Conservation (phyloP, 169 alveolate species). For the Plasmodium coatneyi region DNA sequence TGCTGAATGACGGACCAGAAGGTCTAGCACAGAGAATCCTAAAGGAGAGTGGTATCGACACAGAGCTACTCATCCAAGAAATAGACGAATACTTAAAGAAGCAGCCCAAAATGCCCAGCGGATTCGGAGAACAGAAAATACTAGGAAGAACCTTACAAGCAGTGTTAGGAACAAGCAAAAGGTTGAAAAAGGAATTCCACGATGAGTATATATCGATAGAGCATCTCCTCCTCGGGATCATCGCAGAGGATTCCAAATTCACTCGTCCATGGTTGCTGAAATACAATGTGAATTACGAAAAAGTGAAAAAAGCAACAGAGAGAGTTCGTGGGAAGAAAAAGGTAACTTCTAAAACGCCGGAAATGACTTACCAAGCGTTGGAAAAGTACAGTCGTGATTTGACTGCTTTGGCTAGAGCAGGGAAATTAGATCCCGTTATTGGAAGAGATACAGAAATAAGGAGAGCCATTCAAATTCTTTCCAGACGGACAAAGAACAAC, state of each 20-base stretch:
- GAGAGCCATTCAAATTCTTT: conserved; percentile 87
- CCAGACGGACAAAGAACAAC: conserved; percentile 90
- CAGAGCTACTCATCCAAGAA: conserved; percentile 82
- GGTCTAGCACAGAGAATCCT: conserved; percentile 83
- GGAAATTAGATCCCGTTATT: conserved; percentile 91
- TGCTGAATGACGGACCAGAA: conserved; percentile 85
- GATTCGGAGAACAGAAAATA: conserved; percentile 90
- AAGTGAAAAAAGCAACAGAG: conserved; percentile 87
- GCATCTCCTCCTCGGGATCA: conserved; percentile 87
- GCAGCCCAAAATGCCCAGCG: conserved; percentile 88
- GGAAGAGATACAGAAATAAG: conserved; percentile 91
- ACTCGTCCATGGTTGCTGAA: conserved; percentile 86
- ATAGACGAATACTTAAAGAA: conserved; percentile 84
- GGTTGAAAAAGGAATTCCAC: conserved; percentile 86
- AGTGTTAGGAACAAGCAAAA: conserved; percentile 83
- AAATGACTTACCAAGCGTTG: conserved; percentile 82
- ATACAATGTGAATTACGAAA: conserved; percentile 84
- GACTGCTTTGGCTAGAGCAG: conserved; percentile 90
- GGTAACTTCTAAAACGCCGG: conserved; percentile 89
- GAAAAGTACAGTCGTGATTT: conserved; percentile 87
- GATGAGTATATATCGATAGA: conserved; percentile 89
- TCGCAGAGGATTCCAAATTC: conserved; percentile 89
- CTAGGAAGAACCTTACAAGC: conserved; percentile 88
- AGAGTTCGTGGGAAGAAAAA: conserved; percentile 88
- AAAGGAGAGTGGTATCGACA: conserved; percentile 82